Base-by-base conservation (phyloP, 192 early-diverging fungal genomes). In the Gaertneriomyces semiglobifer region DNA sequence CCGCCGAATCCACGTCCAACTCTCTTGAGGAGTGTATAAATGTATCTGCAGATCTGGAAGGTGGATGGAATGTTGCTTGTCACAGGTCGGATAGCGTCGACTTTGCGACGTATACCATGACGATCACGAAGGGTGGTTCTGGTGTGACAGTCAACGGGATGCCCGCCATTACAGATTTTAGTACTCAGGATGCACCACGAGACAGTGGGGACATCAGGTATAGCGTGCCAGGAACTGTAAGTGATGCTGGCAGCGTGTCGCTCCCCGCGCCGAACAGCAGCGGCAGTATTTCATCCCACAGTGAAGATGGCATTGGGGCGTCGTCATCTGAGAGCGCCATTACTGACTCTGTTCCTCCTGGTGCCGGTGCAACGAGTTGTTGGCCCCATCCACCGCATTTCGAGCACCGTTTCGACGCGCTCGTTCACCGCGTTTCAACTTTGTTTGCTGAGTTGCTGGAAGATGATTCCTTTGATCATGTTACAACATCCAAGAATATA, bases 401-500 rank as follows among this genome's bases (percentile, higher is more conserved):
- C 10, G 55, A n/a, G 20, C 53, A 55, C 42, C 68, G 68, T 3
- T 70, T 62, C 42, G 12, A 25, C 6, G 20, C 11, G 8, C 33
- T 39, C 4, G 59, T 63, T 4, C 18, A 38, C 11, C 14, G 19
- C 20, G 59, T 53, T 20, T 70, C 56, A 33, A 38, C 62, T 33
- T 47, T 62, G 7, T 62, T 70, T 18, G 63, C 53, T n/a, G 9
- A n/a, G 40, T 18, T 70, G 42, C 25, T 70, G 40, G 16, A 40
- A 16, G 60, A 70, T 55, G 56, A 19, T 16, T 19, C 52, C 5
- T 70, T 70, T 46, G 38, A 44, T 19, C 53, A 18, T 18, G 59
- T 62, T 42, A 10, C 46, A 18, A 63, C 60, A 5, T 61, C 62
- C 50, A 62, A 55, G 68, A 40, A 48, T 47, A 42, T 70, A n/a